A percentile compares a stretch with the other conserved stretches of the same genome.
These are phyloP conservation scores for Scheffersomyces coipomensis DNA, from an alignment of 805 yeast genomes.

Conservation along the genomic window DNA sequence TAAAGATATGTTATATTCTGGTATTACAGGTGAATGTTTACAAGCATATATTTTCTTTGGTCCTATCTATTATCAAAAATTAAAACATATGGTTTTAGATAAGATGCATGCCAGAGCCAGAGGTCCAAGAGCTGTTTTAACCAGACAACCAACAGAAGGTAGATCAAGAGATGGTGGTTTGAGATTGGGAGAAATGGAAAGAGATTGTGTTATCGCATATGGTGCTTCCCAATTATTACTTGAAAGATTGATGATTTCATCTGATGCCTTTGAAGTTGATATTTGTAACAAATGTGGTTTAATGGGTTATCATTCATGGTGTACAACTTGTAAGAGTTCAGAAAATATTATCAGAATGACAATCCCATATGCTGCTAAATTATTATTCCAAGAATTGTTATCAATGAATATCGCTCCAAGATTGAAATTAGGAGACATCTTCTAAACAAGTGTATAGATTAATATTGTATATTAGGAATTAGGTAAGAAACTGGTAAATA, in stretches of 20 bases:
- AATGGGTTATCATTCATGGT: constrained; percentile 98
- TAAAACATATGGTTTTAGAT: constrained; percentile 98
- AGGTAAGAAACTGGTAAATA: no score
- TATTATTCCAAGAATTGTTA: constrained; percentile 92
- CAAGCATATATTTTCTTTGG: constrained; percentile 99
- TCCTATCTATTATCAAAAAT: constrained; percentile 95
- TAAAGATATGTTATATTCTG: constrained; percentile 95
- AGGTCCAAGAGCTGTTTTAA: constrained; percentile 96
- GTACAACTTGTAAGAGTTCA: constrained; percentile 90
- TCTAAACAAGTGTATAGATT: no score
- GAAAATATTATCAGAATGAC: constrained; percentile 90
- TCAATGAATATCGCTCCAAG: constrained; percentile 99
- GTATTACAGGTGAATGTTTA: constrained; percentile 94
- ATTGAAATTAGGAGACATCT: constrained; percentile 83
- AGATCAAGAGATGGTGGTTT: constrained; percentile 98
- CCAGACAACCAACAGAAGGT: constrained; percentile 99
- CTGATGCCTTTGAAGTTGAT: constrained; percentile 98
- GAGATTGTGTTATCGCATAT: constrained; percentile 99
- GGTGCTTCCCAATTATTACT: constrained; percentile 94
- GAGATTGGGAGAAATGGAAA: constrained; percentile 98
- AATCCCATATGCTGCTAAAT: constrained; percentile 97
- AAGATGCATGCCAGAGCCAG: constrained; percentile 99
- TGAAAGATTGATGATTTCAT: constrained; percentile 93
- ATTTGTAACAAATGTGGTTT: constrained; percentile 92
- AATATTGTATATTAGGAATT: no score